Conservation (phyloP, 805 yeast species). For the Zygosaccharomyces pseudorouxii region DNA sequence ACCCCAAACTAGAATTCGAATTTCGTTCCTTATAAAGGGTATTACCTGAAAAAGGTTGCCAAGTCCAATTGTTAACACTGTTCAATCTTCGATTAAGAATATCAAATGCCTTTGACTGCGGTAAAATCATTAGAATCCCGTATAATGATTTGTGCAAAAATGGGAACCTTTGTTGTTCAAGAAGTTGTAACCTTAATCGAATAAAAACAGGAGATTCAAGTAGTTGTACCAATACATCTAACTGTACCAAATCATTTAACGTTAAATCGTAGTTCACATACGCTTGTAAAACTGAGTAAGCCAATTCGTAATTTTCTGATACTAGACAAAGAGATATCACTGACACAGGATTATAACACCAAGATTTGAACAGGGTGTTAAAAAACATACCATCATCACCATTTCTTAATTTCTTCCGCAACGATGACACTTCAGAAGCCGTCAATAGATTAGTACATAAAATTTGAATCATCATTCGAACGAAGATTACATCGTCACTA, state of each 20-base stretch:
- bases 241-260: constrained; percentile 72
- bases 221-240: constrained; percentile 84
- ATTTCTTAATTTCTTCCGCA: constrained; percentile 64
- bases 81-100: constrained; percentile 70
- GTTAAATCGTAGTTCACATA: constrained; percentile 73
- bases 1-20: constrained; percentile 9
- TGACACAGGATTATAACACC: constrained; percentile 91
- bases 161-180: constrained; percentile 81
- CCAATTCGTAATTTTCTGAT: constrained; percentile 83
- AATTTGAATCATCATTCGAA: constrained; percentile 78
- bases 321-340: constrained; percentile 78
- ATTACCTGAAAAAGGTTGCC: constrained; percentile 17
- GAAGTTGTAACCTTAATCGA: constrained; percentile 75
- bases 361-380: constrained; percentile 71
- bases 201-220: constrained; percentile 92
- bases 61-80: constrained; percentile 34
- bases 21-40: constrained; percentile 6
- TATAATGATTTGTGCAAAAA: constrained; percentile 80
- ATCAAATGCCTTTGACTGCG: constrained; percentile 89
- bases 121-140: constrained; percentile 88
- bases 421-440: constrained; percentile 68
- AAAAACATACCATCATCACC: constrained; percentile 72
- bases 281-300: constrained; percentile 74
- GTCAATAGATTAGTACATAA: constrained; percentile 81
- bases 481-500: constrained; percentile 61